phyloP scores from a whole-genome alignment of 129 eudicot genomes.

The Apium graveolens region DNA sequence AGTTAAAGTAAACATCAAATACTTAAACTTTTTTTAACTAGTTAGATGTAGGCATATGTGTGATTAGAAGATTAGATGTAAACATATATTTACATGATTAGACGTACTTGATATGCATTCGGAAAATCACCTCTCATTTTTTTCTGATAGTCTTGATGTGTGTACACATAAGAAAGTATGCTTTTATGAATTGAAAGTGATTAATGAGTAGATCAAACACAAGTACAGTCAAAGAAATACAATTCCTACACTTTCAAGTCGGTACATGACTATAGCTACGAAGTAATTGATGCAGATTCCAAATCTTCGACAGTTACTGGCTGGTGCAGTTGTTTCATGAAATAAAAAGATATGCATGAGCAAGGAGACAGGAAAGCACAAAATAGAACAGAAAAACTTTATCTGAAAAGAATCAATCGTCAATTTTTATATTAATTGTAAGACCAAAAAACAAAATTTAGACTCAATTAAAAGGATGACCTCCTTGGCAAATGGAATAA shows the following conservation, averaged over 20 bases:
- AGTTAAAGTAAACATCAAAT: background rate
- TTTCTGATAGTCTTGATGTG: background rate
- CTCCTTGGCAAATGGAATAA: background rate
- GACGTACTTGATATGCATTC: background rate
- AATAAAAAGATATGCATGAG: background rate
- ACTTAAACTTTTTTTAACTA: background rate
- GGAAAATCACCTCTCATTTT: background rate
- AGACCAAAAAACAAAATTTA: background rate
- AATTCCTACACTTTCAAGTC: background rate
- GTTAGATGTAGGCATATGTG: too few species aligned
- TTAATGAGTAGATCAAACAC: constrained; percentile 6
- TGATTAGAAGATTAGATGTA: too few species aligned
- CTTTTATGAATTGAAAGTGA: background rate
- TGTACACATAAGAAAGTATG: background rate
- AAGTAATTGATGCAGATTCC: constrained; percentile 38
- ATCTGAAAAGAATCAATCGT: background rate
- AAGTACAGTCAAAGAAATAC: constrained; percentile 13
- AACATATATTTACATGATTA: background rate
- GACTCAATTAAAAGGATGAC: background rate
- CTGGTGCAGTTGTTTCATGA: too few species aligned
- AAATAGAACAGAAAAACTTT: background rate
- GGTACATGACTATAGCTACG: constrained; percentile 18
- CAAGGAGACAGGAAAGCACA: background rate
- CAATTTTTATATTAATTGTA: background rate
- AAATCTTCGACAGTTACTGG: constrained; percentile 56